A percentile compares a stretch with the other conserved stretches of the same genome.
Conservation (phyloP, 2,329 filamentous ascomycete genomes). For the Verticillium klebahnii region DNA sequence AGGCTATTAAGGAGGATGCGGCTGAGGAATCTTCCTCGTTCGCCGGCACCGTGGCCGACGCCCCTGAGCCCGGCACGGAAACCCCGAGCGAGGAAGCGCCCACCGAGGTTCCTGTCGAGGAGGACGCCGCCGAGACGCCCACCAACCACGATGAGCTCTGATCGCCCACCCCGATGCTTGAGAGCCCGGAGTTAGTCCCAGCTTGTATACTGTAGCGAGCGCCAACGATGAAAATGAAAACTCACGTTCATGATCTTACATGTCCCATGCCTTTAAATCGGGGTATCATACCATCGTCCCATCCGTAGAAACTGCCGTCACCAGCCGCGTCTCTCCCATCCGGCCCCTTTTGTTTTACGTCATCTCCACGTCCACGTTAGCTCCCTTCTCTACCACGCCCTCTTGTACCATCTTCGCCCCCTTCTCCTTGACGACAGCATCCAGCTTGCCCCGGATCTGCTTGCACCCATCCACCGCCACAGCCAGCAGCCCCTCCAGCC, state of each 20-base stretch:
- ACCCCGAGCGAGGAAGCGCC: conserved; percentile 21
- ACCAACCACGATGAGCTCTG: conserved; percentile 45
- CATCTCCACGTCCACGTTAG: conserved; percentile 46
- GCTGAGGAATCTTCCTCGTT: conserved; percentile 14
- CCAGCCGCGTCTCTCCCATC: conserved; percentile 8
- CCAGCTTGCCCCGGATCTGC: conserved; percentile 75
- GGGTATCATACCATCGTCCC: conserved; percentile 1
- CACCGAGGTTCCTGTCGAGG: conserved; percentile 19
- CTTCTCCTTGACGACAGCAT: conserved; percentile 70
- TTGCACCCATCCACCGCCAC: conserved; percentile 90
- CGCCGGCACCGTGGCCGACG: conserved; percentile 10
- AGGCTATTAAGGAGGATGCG: conserved; percentile 18
- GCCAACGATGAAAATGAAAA: neutral
- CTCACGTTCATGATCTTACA: neutral
- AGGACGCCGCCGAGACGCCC: conserved; percentile 14
- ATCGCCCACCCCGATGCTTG: neutral
- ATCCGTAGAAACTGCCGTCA: neutral
- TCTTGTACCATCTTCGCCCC: conserved; percentile 60
- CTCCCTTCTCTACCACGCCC: conserved; percentile 44
- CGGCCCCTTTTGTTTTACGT: neutral
- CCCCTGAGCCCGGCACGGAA: conserved; percentile 21
- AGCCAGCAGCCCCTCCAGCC: conserved; percentile 87
- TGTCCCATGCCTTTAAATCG: neutral
- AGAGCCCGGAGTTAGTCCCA: neutral
- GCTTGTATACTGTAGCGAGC: neutral